Conservation (phyloP, 2,329 filamentous ascomycete species). For the Ceratocystis lukuohia region DNA sequence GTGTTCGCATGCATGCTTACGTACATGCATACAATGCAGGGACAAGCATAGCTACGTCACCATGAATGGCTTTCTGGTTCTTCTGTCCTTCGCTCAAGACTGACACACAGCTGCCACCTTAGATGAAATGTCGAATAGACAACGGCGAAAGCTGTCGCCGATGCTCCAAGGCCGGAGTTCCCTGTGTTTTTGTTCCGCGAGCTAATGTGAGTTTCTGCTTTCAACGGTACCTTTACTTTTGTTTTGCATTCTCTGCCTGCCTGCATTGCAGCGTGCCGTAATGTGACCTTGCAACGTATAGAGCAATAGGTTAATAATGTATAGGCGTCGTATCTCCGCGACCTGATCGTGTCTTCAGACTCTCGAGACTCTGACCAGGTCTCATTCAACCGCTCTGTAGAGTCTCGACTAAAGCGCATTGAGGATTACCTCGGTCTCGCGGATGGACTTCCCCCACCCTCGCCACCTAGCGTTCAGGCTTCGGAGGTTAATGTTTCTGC, state of each 20-base stretch:
- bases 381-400: conserved; percentile 19
- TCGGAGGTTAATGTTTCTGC: not conserved
- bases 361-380: conserved; percentile 18
- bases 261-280: no score
- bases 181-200: conserved; percentile 31
- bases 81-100: conserved; percentile 24
- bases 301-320: conserved; percentile 5
- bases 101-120: conserved; percentile 17
- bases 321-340: conserved; percentile 18
- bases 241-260: not conserved
- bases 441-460: conserved; percentile 20
- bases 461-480: conserved; percentile 8
- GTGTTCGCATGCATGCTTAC: not conserved
- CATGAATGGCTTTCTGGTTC: not conserved
- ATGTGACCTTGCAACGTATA: not conserved
- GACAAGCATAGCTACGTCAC: not conserved
- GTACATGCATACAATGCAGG: no score
- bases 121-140: conserved; percentile 30
- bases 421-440: conserved; percentile 24
- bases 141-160: conserved; percentile 26
- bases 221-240: not conserved
- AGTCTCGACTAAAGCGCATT: conserved; percentile 22
- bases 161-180: conserved; percentile 27
- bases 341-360: conserved; percentile 19
- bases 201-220: conserved; percentile 27